phyloP scores from a whole-genome alignment of 1,284 basidiomycete species.

The Somion occarium region DNA sequence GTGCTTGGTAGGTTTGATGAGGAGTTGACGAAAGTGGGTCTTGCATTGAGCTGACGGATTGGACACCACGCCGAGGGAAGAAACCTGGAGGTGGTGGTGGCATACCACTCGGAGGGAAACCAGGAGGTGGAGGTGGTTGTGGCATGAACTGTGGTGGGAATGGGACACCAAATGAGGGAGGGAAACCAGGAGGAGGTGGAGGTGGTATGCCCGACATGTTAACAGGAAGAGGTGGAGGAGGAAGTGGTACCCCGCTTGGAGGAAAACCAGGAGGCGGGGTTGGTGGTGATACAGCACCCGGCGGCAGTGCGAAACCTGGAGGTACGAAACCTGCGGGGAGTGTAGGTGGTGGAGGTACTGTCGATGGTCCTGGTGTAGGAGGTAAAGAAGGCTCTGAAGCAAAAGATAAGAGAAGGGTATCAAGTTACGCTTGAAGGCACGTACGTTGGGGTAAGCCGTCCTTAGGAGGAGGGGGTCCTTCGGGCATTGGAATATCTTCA shows the following conservation, averaged over 20 bases:
- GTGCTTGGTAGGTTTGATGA: constrained; percentile 63
- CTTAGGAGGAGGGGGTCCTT: constrained; percentile 63
- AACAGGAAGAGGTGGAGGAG: constrained; percentile 16
- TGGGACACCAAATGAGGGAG: constrained; percentile 16
- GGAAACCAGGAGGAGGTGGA: constrained; percentile 10
- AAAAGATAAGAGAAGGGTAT: background rate
- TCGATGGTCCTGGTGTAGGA: constrained; percentile 18
- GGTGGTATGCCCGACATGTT: constrained; percentile 8
- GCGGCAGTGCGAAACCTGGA: constrained; percentile 20
- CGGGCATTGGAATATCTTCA: constrained; percentile 85
- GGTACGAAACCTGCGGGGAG: constrained; percentile 22
- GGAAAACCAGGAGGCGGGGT: constrained; percentile 24
- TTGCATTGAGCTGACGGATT: constrained; percentile 48
- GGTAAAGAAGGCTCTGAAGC: constrained; percentile 12
- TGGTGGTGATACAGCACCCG: constrained; percentile 16
- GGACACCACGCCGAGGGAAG: constrained; percentile 44
- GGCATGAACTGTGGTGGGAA: constrained; percentile 1
- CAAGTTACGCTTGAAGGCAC: background rate
- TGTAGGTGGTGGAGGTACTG: constrained; percentile 3
- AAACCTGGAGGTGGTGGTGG: constrained; percentile 53
- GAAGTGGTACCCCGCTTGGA: constrained; percentile 6
- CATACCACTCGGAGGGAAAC: constrained; percentile 21
- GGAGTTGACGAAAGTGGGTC: constrained; percentile 60
- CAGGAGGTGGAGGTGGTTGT: constrained; percentile 25
- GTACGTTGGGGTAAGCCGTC: constrained; percentile 15